Evolutionary conservation across 257 asterid species (phyloP), one percentile per base, ranked within the genome.

Genomic region (Nicotiana paniculata): DNA sequence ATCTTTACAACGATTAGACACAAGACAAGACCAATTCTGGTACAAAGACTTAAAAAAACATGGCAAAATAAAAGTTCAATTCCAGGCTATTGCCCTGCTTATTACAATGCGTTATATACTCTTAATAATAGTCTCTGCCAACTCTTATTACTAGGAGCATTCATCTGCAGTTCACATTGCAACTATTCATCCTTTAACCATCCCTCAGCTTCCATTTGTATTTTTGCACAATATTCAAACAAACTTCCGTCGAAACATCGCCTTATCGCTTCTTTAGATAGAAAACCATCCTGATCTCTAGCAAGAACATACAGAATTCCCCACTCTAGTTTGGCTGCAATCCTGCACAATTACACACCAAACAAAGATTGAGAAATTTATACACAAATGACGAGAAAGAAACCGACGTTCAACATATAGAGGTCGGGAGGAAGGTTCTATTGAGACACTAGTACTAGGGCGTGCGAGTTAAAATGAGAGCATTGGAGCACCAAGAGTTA

Each of bases 241-340:
- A 95, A 87, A 48, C 97, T 93, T 32, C 99, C 99, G 15, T 95
- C 99, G 26, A 30, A 95, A 26, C 97, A 91, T 1, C 97, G 90
- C 68, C 99, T 85, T 4, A 93, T 90, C 0, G 99, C 98, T 86
- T 95, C 98, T 80, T 93, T 95, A 0, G 98, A 90, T 9, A 93
- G 88, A 82, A 86, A 90, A 9, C 99, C 99, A 0, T 93, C 93
- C 43, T 84, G 89, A 67, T 95, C 99, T 86, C 92, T 87, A 0
- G 98, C 99, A 15, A 93, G 92, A 2, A 89, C 15, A 54, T 91
- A 95, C 55, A 95, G 84, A 4, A 89, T 1, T 1, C 81, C 84
- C 99, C 99, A 93, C 85, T 95, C 99, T 81, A 72, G 1, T 81
- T 95, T 95, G 83, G 81, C 84, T 0, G 91, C 94, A 43, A 89